phyloP scores from a whole-genome alignment of 2,329 filamentous ascomycete species.

The Ophiostoma fasciatum region DNA sequence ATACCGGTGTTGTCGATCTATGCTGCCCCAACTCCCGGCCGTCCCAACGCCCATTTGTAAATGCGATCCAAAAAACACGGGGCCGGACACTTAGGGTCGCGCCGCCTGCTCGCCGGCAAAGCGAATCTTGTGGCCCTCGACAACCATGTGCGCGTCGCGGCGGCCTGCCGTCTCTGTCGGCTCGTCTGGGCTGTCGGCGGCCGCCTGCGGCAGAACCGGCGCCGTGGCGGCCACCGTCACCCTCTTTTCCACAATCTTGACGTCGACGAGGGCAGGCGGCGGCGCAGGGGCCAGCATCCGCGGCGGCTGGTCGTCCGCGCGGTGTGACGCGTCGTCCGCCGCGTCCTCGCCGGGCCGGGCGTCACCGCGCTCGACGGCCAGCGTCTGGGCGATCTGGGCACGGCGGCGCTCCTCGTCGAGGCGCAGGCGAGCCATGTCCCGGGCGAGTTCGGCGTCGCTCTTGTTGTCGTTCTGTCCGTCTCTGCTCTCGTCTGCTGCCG shows the following conservation, averaged over 20 bases:
- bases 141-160: conserved; percentile 1
- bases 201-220: conserved; percentile 23
- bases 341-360: no score
- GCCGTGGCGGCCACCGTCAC: conserved; percentile 23
- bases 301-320: no score
- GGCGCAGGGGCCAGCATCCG: conserved; percentile 19
- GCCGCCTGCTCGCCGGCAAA: no score
- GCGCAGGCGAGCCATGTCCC: conserved; percentile 26
- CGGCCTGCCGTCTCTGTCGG: conserved; percentile 12
- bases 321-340: no score
- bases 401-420: conserved; percentile 28
- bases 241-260: conserved; percentile 38
- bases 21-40: not conserved
- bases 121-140: conserved; percentile 7
- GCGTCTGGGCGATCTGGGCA: conserved; percentile 24
- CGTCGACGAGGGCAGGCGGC: conserved; percentile 23
- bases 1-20: no score
- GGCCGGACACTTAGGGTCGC: no score
- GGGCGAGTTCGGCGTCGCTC: conserved; percentile 15
- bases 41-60: not conserved
- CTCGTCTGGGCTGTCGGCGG: conserved; percentile 39
- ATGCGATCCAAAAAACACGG: no score
- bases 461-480: not conserved
- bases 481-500: no score
- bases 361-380: conserved; percentile 37